Conservation (phyloP, 805 yeast species). For the Spathaspora sp. region DNA sequence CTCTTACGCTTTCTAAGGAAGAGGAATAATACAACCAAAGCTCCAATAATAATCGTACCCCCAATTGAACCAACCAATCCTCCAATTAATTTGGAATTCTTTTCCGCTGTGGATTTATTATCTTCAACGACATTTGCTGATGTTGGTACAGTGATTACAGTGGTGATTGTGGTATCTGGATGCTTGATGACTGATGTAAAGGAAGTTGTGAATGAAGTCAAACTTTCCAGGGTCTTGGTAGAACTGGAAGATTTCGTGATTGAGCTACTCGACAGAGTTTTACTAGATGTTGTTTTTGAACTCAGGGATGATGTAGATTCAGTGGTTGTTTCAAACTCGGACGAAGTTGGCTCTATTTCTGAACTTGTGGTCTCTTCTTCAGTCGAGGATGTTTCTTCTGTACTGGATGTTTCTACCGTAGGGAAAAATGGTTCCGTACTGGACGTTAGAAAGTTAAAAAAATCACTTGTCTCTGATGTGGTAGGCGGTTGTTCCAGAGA, state of each 20-base stretch:
- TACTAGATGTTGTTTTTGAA: background rate
- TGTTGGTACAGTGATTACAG: slow-evolving; percentile 36
- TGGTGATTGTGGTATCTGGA: slow-evolving; percentile 37
- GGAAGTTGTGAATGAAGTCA: slow-evolving; percentile 12
- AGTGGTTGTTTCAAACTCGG: background rate
- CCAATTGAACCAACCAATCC: slow-evolving; percentile 46
- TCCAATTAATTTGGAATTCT: slow-evolving; percentile 37
- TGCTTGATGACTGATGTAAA: slow-evolving; percentile 11
- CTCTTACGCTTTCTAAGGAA: slow-evolving; percentile 30
- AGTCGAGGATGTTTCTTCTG: background rate
- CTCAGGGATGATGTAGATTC: background rate
- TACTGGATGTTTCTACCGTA: background rate
- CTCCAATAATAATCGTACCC: slow-evolving; percentile 40
- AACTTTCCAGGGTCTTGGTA: background rate
- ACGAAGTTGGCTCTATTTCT: background rate
- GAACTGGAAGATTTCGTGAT: background rate
- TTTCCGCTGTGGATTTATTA: slow-evolving; percentile 12
- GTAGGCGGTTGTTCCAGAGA: slow-evolving; percentile 5
- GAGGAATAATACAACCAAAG: slow-evolving; percentile 31
- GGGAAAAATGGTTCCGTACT: background rate
- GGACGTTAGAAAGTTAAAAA: no score
- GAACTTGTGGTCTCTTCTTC: slow-evolving; percentile 2
- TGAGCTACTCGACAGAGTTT: background rate
- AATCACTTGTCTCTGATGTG: no score
- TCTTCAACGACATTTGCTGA: slow-evolving; percentile 16